Base-by-base conservation (phyloP, 1,139 yeast genomes). In the Scheffersomyces illinoinensis region DNA sequence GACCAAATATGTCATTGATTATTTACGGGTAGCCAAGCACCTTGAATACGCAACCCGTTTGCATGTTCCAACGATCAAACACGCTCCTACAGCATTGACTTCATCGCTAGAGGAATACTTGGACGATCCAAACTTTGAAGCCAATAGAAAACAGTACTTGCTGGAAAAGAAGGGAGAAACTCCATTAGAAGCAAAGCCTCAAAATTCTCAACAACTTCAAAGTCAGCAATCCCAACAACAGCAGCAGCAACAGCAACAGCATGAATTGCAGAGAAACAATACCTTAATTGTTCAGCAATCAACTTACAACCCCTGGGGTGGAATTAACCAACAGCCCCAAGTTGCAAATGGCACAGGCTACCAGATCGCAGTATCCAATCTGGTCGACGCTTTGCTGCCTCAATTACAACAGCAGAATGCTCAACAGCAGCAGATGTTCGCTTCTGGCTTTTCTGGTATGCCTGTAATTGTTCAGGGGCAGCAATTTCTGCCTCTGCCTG, bases 1-100 rank as follows among this genome's bases (percentile, higher is more conserved):
- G 71, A 95, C 99, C 0, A 88, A 89, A 58, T 89, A 89, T 69
- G 98, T 93, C 20, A 95, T 95, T 53, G 90, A 88, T 66, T 95
- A 90, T 72, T 81, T 95, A 68, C 86, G 96, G 66, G 88, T 90
- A 20, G 99, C 98, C 5, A 93, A 95, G 70, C 93, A 90, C 71
- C 79, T 91, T 66, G 97, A 92, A 71, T 85, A 88, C 69, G 87
- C 95, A 2, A 92, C 98, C 0, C 93, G 93, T 67, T 79, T 95
- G 61, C 93, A 90, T 69, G 97, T 95, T 43, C 99, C 99, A 33
- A 93, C 97, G 17, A 93, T 95, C 61, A 92, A 92, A 72, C 99
- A 95, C 74, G 98, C 98, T 0, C 98, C 98, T 17, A 93, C 98
- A 1, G 96, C 97, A 33, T 82, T 95, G 66, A 90, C 97, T 8